Conservation (phyloP, 129 eudicot genomes). For the Logfia minima region DNA sequence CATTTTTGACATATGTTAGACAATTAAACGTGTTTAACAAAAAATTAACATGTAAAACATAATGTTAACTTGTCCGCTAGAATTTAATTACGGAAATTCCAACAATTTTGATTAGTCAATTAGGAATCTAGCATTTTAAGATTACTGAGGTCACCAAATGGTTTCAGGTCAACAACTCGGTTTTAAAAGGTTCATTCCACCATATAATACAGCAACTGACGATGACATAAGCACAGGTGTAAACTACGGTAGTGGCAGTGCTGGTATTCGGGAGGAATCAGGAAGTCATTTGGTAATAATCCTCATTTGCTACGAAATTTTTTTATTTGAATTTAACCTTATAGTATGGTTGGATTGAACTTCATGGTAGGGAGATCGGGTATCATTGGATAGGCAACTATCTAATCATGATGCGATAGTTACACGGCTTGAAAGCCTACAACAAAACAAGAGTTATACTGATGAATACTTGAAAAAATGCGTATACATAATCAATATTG, state of each 20-base stretch:
- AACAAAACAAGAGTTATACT: conserved; percentile 25
- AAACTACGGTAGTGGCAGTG: conserved; percentile 46
- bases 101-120: no score
- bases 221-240: conserved; percentile 29
- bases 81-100: no score
- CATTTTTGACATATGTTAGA: not conserved
- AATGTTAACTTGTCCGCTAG: no score
- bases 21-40: not conserved
- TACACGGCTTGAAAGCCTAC: conserved; percentile 14
- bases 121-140: not conserved
- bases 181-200: conserved; percentile 16
- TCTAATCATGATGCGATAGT: conserved; percentile 32
- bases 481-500: conserved; percentile 44
- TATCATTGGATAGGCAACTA: conserved; percentile 37
- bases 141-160: conserved; percentile 1
- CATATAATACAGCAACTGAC: conserved; percentile 24
- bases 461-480: conserved; percentile 38
- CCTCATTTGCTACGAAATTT: not conserved
- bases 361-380: conserved; percentile 37
- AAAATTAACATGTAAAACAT: no score
- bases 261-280: conserved; percentile 38
- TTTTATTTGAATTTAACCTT: not conserved
- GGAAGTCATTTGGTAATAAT: conserved; percentile 40
- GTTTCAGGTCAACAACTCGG: conserved; percentile 42
- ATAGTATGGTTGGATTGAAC: not conserved